Conservation (phyloP, 805 yeast species). For the Yarrowia hollandica region DNA sequence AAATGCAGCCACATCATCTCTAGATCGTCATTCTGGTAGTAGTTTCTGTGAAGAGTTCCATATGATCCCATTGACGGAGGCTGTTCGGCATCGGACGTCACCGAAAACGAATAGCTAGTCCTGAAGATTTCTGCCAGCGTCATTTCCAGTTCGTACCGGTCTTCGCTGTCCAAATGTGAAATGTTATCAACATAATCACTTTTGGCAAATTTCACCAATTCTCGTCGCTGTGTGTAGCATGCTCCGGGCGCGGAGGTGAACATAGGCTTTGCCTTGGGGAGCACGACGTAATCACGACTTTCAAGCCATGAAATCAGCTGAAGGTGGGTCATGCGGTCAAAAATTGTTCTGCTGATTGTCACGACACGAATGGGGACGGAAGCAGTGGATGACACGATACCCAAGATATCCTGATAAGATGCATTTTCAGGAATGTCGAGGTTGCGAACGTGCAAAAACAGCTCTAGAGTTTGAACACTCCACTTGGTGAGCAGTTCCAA, state of each 20-base stretch:
- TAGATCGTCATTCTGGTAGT: constrained; percentile 13
- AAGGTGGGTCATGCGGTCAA: constrained; percentile 5
- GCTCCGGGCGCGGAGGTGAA: constrained; percentile 8
- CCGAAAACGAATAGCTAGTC: neutral
- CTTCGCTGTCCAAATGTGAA: neutral
- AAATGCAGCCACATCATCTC: constrained; percentile 13
- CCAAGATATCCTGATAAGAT: neutral
- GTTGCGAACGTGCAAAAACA: neutral
- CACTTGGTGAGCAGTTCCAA: neutral
- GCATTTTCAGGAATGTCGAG: constrained; percentile 1
- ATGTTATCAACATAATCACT: neutral
- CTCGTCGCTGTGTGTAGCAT: neutral
- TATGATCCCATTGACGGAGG: constrained; percentile 6
- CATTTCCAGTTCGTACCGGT: constrained; percentile 6
- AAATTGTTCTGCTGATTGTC: neutral
- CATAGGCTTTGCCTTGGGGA: constrained; percentile 14
- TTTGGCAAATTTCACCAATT: constrained; percentile 8
- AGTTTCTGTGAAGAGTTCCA: neutral
- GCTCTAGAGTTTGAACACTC: constrained; percentile 8
- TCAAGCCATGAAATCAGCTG: constrained; percentile 16
- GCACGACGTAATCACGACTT: constrained; percentile 1
- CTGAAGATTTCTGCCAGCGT: constrained; percentile 6
- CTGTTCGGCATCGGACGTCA: neutral
- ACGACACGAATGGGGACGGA: constrained; percentile 10
- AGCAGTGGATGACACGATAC: neutral